A percentile compares a stretch with the other conserved stretches of the same genome.
Evolutionary conservation across 1,284 basidiomycete genomes (phyloP).

Genomic region (Leccinum pallidistipes): DNA sequence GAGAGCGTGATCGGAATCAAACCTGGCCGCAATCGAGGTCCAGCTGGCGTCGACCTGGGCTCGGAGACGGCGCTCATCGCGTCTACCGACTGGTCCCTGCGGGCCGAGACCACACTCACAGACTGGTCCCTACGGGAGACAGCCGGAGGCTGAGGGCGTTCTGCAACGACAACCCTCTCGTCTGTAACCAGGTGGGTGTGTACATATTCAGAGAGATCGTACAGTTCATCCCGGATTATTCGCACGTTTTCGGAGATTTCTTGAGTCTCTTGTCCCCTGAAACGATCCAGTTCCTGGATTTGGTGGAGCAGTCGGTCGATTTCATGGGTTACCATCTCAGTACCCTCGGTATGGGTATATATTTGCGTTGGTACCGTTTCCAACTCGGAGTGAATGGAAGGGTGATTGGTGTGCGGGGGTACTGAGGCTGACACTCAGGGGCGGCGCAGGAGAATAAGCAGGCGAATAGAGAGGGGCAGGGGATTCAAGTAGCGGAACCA

Average conservation of each 20-base stretch:
- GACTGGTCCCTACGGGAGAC: slow-evolving; percentile 43
- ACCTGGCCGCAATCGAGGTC: slow-evolving; percentile 27
- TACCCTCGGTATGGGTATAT: slow-evolving; percentile 20
- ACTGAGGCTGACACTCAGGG: slow-evolving; percentile 57
- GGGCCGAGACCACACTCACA: slow-evolving; percentile 23
- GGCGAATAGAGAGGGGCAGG: slow-evolving; percentile 35
- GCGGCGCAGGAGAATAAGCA: slow-evolving; percentile 33
- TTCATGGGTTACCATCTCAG: slow-evolving; percentile 57
- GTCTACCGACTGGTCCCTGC: slow-evolving; percentile 44
- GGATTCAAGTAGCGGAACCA: slow-evolving; percentile 38
- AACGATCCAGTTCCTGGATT: slow-evolving; percentile 59
- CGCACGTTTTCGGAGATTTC: slow-evolving; percentile 61
- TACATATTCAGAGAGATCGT: slow-evolving; percentile 51
- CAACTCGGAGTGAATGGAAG: slow-evolving; percentile 57
- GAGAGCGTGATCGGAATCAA: slow-evolving; percentile 34
- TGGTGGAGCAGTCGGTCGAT: slow-evolving; percentile 65
- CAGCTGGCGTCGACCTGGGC: slow-evolving; percentile 27
- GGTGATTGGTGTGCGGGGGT: slow-evolving; percentile 61
- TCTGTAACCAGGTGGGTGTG: slow-evolving; percentile 28
- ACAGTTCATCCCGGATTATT: slow-evolving; percentile 61
- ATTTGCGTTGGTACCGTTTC: slow-evolving; percentile 44
- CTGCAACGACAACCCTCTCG: slow-evolving; percentile 17
- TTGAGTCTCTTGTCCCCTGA: slow-evolving; percentile 57
- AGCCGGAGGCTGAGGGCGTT: slow-evolving; percentile 25
- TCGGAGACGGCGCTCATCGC: slow-evolving; percentile 30